Evolutionary conservation across 208 protist species (phyloP).

Genomic region (Leishmania amazonensis): DNA sequence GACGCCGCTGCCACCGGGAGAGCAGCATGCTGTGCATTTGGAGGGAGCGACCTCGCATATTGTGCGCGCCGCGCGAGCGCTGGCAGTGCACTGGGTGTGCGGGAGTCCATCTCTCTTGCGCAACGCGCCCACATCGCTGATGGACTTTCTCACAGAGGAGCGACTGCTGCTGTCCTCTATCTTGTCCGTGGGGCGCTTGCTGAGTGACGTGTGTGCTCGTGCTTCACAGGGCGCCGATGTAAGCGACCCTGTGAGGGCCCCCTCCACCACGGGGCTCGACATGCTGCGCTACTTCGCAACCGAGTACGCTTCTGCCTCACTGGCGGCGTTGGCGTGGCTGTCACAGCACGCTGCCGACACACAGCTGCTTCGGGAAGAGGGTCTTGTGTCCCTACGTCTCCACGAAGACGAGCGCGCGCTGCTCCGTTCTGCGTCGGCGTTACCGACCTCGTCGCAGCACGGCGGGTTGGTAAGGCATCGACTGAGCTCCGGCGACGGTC

Average conservation of each 20-base stretch:
- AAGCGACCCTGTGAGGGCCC: neutral
- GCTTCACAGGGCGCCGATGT: neutral
- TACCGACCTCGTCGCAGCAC: neutral
- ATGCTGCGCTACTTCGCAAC: neutral
- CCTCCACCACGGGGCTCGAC: neutral
- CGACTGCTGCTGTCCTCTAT: conserved; percentile 12
- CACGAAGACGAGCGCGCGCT: conserved; percentile 1
- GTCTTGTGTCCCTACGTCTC: neutral
- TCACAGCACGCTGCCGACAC: neutral
- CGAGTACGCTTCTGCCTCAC: conserved; percentile 10
- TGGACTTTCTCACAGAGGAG: conserved; percentile 19
- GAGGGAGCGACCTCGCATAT: neutral
- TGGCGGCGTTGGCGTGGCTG: conserved; percentile 18
- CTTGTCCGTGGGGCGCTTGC: neutral
- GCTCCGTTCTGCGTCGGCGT: neutral
- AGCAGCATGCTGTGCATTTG: neutral
- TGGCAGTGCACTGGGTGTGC: conserved; percentile 33
- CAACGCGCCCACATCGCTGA: neutral
- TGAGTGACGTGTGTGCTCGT: neutral
- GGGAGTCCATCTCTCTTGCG: neutral
- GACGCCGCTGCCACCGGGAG: neutral
- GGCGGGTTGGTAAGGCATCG: neutral
- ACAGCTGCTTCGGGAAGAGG: conserved; percentile 9
- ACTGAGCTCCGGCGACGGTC: neutral
- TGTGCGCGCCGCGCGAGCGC: conserved; percentile 12